Evolutionary conservation across 768 basidiomycete species (phyloP).

Genomic region (Amanita thiersii): DNA sequence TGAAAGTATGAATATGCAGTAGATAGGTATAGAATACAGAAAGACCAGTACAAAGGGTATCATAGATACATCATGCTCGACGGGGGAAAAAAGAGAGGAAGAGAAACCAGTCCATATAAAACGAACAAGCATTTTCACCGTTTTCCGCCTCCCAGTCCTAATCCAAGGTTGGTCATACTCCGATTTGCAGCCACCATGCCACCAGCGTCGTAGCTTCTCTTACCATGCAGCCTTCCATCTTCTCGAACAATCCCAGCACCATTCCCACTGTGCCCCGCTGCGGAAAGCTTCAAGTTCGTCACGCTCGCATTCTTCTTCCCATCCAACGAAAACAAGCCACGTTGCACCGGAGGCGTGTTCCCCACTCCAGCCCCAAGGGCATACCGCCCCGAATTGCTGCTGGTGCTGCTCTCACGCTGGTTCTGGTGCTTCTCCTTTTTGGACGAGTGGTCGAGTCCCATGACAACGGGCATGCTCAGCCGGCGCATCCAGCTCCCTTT

Average conservation of each 20-base stretch:
- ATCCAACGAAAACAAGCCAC: slow-evolving; percentile 33
- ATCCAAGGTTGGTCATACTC: slow-evolving; percentile 41
- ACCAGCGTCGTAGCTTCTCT: slow-evolving; percentile 32
- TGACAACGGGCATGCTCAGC: slow-evolving; percentile 67
- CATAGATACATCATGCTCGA: background rate
- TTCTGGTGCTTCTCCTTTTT: slow-evolving; percentile 33
- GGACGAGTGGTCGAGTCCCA: slow-evolving; percentile 32
- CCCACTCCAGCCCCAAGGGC: slow-evolving; percentile 20
- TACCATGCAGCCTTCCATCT: slow-evolving; percentile 27
- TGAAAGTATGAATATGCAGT: background rate
- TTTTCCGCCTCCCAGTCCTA: slow-evolving; percentile 28
- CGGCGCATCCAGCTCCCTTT: slow-evolving; percentile 66
- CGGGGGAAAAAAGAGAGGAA: background rate
- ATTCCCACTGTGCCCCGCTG: slow-evolving; percentile 41
- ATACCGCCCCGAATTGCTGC: slow-evolving; percentile 14
- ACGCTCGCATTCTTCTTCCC: slow-evolving; percentile 44
- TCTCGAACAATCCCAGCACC: slow-evolving; percentile 30
- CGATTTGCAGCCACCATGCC: slow-evolving; percentile 40
- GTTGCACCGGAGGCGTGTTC: slow-evolving; percentile 13
- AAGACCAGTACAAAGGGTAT: background rate
- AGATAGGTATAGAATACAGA: background rate
- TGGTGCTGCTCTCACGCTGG: slow-evolving; percentile 19
- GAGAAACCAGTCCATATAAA: background rate
- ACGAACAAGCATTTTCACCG: slow-evolving; percentile 19
- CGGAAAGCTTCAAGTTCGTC: slow-evolving; percentile 23